Conservation (phyloP, 805 yeast species). For the Isabelozyma rhagii region DNA sequence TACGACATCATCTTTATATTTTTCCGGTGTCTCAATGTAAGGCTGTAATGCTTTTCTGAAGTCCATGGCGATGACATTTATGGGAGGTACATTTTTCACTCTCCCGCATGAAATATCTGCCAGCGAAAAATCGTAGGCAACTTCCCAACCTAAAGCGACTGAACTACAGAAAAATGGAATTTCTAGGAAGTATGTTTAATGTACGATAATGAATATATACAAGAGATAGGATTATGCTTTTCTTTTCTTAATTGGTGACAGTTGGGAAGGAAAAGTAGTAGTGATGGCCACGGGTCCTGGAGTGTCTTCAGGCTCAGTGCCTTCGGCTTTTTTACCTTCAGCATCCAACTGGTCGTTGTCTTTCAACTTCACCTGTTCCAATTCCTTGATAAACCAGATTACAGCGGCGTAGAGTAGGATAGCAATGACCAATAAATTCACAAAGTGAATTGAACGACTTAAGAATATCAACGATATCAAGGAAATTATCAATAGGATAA, state of each 20-base stretch:
- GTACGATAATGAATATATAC: neutral
- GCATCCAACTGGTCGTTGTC: slow-evolving; percentile 38
- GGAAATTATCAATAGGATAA: slow-evolving; percentile 57
- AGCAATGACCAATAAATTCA: slow-evolving; percentile 55
- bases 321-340: slow-evolving; percentile 14
- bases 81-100: too few relatives aligned
- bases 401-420: slow-evolving; percentile 71
- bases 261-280: neutral
- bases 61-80: too few relatives aligned
- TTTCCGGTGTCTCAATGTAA: too few relatives aligned
- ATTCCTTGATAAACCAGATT: slow-evolving; percentile 83
- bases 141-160: too few relatives aligned
- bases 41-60: too few relatives aligned
- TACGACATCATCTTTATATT: too few relatives aligned
- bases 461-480: slow-evolving; percentile 56
- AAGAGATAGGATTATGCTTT: neutral
- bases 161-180: too few relatives aligned
- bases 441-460: slow-evolving; percentile 65
- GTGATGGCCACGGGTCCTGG: neutral
- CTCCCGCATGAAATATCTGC: too few relatives aligned
- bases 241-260: neutral
- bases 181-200: slow-evolving; percentile 41
- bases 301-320: neutral
- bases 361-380: slow-evolving; percentile 47
- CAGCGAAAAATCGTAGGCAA: too few relatives aligned